Percentiles rank a stretch among this genome's conserved stretches.
Conservation (phyloP, 805 yeast genomes). For the Yarrowia hollandica region DNA sequence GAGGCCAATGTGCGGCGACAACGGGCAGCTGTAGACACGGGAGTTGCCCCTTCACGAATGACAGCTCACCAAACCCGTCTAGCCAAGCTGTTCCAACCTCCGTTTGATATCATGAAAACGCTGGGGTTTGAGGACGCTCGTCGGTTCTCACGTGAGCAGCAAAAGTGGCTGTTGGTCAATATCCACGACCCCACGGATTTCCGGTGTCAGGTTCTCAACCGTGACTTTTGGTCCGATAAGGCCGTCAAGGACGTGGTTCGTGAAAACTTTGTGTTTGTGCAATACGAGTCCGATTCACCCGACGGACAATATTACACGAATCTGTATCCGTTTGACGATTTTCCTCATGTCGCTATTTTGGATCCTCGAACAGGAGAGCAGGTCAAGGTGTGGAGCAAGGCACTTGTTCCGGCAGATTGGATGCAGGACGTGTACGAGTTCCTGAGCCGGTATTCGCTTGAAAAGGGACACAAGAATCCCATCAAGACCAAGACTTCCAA, state of each 20-base stretch:
- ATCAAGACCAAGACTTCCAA: slow-evolving; percentile 43
- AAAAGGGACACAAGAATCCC: slow-evolving; percentile 65
- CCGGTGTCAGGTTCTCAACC: slow-evolving; percentile 81
- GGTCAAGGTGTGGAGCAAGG: slow-evolving; percentile 66
- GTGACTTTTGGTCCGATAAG: slow-evolving; percentile 86
- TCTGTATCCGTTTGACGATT: slow-evolving; percentile 68
- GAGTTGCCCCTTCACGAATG: slow-evolving; percentile 42
- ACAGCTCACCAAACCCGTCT: slow-evolving; percentile 62
- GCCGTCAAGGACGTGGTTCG: slow-evolving; percentile 63
- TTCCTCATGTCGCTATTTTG: slow-evolving; percentile 86
- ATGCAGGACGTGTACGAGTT: slow-evolving; percentile 69
- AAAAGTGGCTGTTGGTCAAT: slow-evolving; percentile 84
- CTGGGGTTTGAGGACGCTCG: slow-evolving; percentile 74
- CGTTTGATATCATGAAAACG: slow-evolving; percentile 80
- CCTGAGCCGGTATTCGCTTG: slow-evolving; percentile 61
- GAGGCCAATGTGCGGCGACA: slow-evolving; percentile 35
- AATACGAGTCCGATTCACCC: slow-evolving; percentile 75
- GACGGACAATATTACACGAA: slow-evolving; percentile 70
- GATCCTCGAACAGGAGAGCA: slow-evolving; percentile 97
- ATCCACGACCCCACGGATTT: slow-evolving; percentile 85
- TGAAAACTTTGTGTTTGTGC: slow-evolving; percentile 77
- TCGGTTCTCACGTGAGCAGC: slow-evolving; percentile 56
- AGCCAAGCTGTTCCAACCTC: slow-evolving; percentile 86
- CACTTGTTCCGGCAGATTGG: slow-evolving; percentile 63
- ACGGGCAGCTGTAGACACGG: slow-evolving; percentile 4